A percentile compares a stretch with the other conserved stretches of the same genome.
Conservation (phyloP, 1,284 basidiomycete genomes). For the Apiotrichum domesticum region DNA sequence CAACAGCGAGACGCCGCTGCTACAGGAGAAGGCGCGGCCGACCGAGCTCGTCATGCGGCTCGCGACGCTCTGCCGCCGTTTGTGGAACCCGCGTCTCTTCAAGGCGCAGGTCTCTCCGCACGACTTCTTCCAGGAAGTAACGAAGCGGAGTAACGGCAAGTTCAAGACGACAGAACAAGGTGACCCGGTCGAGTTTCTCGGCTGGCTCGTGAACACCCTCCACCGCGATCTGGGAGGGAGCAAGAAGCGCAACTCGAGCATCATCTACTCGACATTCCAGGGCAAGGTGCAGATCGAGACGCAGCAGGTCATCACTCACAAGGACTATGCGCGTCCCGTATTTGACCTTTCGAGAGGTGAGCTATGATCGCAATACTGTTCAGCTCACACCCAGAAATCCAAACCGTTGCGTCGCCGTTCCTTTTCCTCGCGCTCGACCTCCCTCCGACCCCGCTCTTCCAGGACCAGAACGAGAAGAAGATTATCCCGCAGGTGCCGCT, state of each 20-base stretch:
- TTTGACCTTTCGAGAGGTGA: conserved; percentile 88
- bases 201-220: conserved; percentile 89
- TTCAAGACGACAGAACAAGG: conserved; percentile 89
- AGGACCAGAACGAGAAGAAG: conserved; percentile 90
- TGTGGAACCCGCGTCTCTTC: conserved; percentile 94
- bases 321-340: conserved; percentile 70
- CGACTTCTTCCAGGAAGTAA: conserved; percentile 95
- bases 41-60: conserved; percentile 81
- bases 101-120: conserved; percentile 98
- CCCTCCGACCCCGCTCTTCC: conserved; percentile 92
- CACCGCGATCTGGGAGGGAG: conserved; percentile 87
- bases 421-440: conserved; percentile 92
- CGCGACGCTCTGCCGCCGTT: conserved; percentile 74
- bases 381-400: conserved; percentile 60
- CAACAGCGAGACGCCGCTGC: conserved; percentile 56
- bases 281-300: conserved; percentile 88
- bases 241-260: conserved; percentile 77
- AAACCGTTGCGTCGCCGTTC: conserved; percentile 80
- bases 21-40: conserved; percentile 36
- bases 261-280: conserved; percentile 90
- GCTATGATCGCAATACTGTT: conserved; percentile 7
- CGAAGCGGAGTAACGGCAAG: conserved; percentile 75
- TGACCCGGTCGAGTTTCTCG: conserved; percentile 92
- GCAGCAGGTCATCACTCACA: conserved; percentile 78
- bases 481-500: conserved; percentile 97